phyloP scores from a whole-genome alignment of 179 eudicot species.

The Beta macrorhiza region DNA sequence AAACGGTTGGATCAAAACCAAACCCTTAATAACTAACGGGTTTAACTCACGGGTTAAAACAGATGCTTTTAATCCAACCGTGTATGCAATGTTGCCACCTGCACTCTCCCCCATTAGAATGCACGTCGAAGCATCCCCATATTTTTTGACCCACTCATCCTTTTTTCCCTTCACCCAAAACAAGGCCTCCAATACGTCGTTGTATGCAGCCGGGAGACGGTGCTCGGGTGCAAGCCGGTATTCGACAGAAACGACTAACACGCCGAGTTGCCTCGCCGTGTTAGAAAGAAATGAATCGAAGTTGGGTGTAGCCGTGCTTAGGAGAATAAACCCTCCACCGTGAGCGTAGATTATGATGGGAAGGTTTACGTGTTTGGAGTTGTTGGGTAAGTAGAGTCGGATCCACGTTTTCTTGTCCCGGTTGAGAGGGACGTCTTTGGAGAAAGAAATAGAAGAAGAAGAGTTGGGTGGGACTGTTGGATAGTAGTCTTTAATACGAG shows the following conservation, averaged over 20 bases:
- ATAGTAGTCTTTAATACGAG: slow-evolving; percentile 19
- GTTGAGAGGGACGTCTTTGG: slow-evolving; percentile 45
- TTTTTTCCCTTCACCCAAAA: slow-evolving; percentile 34
- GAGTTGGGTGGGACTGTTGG: slow-evolving; percentile 27
- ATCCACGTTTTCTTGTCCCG: slow-evolving; percentile 32
- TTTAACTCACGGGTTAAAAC: slow-evolving; percentile 14
- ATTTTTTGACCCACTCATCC: slow-evolving; percentile 44
- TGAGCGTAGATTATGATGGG: slow-evolving; percentile 37
- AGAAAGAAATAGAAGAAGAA: background rate
- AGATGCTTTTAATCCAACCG: slow-evolving; percentile 37
- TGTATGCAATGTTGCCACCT: slow-evolving; percentile 49
- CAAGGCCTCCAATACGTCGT: slow-evolving; percentile 47
- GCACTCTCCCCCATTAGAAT: slow-evolving; percentile 52
- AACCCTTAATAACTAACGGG: slow-evolving; percentile 47
- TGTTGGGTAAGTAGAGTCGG: slow-evolving; percentile 40
- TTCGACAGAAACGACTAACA: slow-evolving; percentile 43
- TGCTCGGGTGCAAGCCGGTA: slow-evolving; percentile 55
- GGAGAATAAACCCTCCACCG: slow-evolving; percentile 56
- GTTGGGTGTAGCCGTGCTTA: slow-evolving; percentile 22
- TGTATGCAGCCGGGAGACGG: slow-evolving; percentile 55
- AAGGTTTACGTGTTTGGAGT: background rate
- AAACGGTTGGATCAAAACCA: slow-evolving; percentile 46
- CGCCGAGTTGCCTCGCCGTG: slow-evolving; percentile 27
- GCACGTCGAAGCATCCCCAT: slow-evolving; percentile 43
- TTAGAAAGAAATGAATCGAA: slow-evolving; percentile 32